Conservation (phyloP, 495 filamentous ascomycete genomes). For the Rhizodiscina lignyota region DNA sequence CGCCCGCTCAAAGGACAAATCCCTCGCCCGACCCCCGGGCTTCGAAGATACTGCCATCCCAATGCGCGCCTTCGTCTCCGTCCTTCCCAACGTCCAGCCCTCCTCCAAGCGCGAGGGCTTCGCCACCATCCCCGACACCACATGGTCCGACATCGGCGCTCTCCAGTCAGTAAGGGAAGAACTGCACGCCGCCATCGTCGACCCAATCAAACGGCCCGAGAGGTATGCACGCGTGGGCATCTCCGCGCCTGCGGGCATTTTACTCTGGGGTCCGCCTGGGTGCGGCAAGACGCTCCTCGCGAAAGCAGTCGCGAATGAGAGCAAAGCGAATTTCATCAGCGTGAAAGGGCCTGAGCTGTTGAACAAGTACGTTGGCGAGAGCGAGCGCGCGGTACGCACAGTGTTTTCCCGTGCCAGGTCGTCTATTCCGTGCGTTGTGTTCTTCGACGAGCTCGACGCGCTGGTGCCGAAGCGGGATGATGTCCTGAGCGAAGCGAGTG, state of each 20-base stretch:
- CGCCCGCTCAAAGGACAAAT: slow-evolving; percentile 29
- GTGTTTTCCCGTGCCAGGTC: slow-evolving; percentile 81
- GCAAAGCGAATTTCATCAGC: slow-evolving; percentile 91
- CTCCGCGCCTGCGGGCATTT: slow-evolving; percentile 72
- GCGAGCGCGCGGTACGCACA: slow-evolving; percentile 80
- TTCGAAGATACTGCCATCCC: slow-evolving; percentile 28
- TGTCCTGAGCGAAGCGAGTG: slow-evolving; percentile 62
- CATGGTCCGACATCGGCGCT: slow-evolving; percentile 86
- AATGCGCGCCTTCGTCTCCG: slow-evolving; percentile 54
- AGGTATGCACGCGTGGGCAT: slow-evolving; percentile 70
- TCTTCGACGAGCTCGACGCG: slow-evolving; percentile 95
- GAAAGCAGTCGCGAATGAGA: slow-evolving; percentile 92
- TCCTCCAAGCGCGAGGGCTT: slow-evolving; percentile 94
- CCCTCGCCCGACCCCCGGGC: slow-evolving; percentile 20
- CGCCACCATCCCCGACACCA: slow-evolving; percentile 91
- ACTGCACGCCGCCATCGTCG: slow-evolving; percentile 74
- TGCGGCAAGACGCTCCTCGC: slow-evolving; percentile 95
- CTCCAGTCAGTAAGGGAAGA: slow-evolving; percentile 63
- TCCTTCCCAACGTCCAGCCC: slow-evolving; percentile 74
- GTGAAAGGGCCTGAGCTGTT: slow-evolving; percentile 90
- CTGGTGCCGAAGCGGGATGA: slow-evolving; percentile 75
- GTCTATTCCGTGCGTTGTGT: slow-evolving; percentile 81
- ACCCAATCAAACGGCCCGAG: slow-evolving; percentile 76
- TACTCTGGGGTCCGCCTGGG: slow-evolving; percentile 93
- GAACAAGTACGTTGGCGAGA: slow-evolving; percentile 94